These are phyloP conservation scores for Phytophthora cactorum DNA, from an alignment of 352 stramenopile species.

Conservation along the genomic window DNA sequence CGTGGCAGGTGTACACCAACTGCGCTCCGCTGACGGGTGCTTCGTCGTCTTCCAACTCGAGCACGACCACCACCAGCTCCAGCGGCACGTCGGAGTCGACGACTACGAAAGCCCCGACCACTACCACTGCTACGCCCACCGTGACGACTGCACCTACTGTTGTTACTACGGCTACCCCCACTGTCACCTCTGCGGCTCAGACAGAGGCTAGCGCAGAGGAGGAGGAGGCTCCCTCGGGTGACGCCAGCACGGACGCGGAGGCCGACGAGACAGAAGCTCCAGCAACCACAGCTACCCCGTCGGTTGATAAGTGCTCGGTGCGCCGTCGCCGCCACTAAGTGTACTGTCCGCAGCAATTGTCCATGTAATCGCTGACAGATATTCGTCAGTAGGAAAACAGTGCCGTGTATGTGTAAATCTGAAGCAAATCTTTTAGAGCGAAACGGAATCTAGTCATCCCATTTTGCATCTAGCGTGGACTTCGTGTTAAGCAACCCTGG, in stretches of 20 bases:
- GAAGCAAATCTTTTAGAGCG: slow-evolving; percentile 20
- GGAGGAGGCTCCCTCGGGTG: slow-evolving; percentile 3
- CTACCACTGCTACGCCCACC: slow-evolving; percentile 12
- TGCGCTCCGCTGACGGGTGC: slow-evolving; percentile 39
- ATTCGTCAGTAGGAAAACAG: slow-evolving; percentile 14
- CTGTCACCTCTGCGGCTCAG: slow-evolving; percentile 9
- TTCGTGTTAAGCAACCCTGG: too few relatives aligned
- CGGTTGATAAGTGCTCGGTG: slow-evolving; percentile 39
- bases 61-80: slow-evolving; percentile 6
- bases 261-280: slow-evolving; percentile 19
- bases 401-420: slow-evolving; percentile 30
- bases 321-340: slow-evolving; percentile 37
- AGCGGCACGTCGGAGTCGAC: slow-evolving; percentile 6
- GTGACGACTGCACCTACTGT: slow-evolving; percentile 11
- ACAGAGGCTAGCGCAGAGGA: slow-evolving; percentile 10
- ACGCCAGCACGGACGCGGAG: slow-evolving; percentile 19
- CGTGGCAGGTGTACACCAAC: slow-evolving; percentile 63
- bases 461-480: slow-evolving; percentile 11
- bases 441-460: slow-evolving; percentile 20
- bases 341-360: slow-evolving; percentile 1
- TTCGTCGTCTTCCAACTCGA: slow-evolving; percentile 24
- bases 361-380: slow-evolving; percentile 16
- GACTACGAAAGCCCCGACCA: not conserved
- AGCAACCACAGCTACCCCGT: slow-evolving; percentile 11
- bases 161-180: slow-evolving; percentile 14